Conservation (phyloP, 1,284 basidiomycete species). For the Leccinum griseonigrum region DNA sequence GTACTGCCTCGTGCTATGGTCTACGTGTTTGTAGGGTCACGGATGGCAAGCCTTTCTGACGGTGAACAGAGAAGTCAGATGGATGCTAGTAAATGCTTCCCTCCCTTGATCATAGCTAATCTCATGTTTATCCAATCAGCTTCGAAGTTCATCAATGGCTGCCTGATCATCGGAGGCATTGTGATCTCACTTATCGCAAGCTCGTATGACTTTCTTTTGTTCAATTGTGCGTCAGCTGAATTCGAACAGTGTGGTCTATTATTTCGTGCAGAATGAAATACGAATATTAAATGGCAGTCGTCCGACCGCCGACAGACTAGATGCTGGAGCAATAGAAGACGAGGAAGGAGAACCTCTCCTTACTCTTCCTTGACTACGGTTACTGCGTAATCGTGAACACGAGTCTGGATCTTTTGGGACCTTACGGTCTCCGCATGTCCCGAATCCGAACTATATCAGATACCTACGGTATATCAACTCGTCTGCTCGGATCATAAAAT, state of each 20-base stretch:
- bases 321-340: constrained; percentile 62
- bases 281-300: constrained; percentile 49
- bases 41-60: constrained; percentile 72
- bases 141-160: constrained; percentile 62
- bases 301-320: constrained; percentile 52
- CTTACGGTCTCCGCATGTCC: neutral
- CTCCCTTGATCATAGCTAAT: neutral
- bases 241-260: constrained; percentile 57
- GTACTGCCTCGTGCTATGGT: constrained; percentile 70
- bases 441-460: neutral
- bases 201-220: constrained; percentile 47
- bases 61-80: constrained; percentile 70
- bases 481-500: constrained; percentile 1
- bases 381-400: neutral
- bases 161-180: constrained; percentile 58
- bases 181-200: constrained; percentile 55
- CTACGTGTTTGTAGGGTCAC: constrained; percentile 76
- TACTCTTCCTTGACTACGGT: constrained; percentile 1
- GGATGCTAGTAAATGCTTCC: constrained; percentile 58
- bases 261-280: constrained; percentile 60
- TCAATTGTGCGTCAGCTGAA: constrained; percentile 5
- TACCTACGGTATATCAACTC: constrained; percentile 1
- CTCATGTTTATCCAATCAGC: constrained; percentile 36
- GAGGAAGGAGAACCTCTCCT: constrained; percentile 66
- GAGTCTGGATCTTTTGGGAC: neutral